Evolutionary conservation across 2,329 filamentous ascomycete species (phyloP), one percentile per base, ranked within the genome.

Genomic region (Beauveria caledonica): DNA sequence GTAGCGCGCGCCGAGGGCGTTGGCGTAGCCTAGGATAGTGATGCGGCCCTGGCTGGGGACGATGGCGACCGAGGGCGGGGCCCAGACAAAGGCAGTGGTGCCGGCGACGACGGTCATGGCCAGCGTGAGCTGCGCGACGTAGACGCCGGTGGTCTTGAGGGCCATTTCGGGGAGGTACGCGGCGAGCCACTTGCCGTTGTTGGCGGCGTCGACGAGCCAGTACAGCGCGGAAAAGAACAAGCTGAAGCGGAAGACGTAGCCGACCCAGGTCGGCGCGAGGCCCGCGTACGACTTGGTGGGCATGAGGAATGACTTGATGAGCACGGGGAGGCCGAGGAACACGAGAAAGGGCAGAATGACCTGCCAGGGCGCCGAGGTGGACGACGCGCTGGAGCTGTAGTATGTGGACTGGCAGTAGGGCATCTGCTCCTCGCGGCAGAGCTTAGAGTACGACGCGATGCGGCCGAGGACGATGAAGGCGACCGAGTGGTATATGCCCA

Each of bases 391-490:
- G 0, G 93, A 97, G 5, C 92, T 88, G 70, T 99, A 99, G 77
- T 97, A 99, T 0, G 94, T 97, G 2, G 93, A 96, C 58, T 84
- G 86, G 78, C 94, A 99, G 76, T 88, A 95, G 0, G 94, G 94
- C 90, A 97, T 97, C 76, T 99, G 94, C 76, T 99, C 94, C 73
- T 99, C 94, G 61, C 94, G 88, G 71, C 94, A 99, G 21, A 99
- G 85, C 65, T 92, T 89, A 10, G 94, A 97, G 65, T 93, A 86
- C 1, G 92, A 96, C 0, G 92, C 88, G 3, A 93, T 59, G 58
- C 93, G 86, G 15, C 87, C 88, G 13, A 97, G 80, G 5, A 91
- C 70, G 60, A 94, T 79, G 69, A 99, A 97, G 1, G 91, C 77
- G 21, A 93, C 72, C 0, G 94, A 94, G 70, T 99, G 92, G 68